Evolutionary conservation across 2,329 filamentous ascomycete genomes (phyloP).

Genomic region (Alternaria gansuensis): DNA sequence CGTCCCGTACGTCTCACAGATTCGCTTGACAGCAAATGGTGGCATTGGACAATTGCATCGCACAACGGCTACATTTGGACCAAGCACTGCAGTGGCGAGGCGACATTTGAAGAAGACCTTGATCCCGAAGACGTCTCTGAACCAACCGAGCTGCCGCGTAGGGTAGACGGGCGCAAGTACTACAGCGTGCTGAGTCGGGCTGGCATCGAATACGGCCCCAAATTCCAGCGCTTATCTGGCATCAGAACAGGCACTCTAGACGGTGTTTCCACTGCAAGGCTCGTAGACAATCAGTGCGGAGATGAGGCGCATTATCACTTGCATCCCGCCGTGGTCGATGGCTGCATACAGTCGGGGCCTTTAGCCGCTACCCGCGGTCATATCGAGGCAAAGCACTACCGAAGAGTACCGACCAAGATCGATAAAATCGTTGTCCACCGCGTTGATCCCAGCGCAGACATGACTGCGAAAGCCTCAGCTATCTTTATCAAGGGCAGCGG

Average conservation of each 20-base stretch:
- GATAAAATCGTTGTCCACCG: background rate
- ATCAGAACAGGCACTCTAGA: background rate
- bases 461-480: background rate
- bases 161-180: background rate
- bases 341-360: background rate
- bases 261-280: no score
- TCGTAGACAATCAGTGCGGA: background rate
- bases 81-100: slow-evolving; percentile 29
- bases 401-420: background rate
- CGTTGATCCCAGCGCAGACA: background rate
- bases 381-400: no score
- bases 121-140: background rate
- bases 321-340: background rate
- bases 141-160: background rate
- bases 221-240: background rate
- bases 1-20: slow-evolving; percentile 20
- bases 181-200: background rate
- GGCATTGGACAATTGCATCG: slow-evolving; percentile 25
- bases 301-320: slow-evolving; percentile 3
- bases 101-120: background rate
- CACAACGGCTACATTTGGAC: slow-evolving; percentile 30
- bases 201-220: background rate
- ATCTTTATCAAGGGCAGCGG: background rate
- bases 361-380: background rate
- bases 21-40: slow-evolving; percentile 21